Base-by-base conservation (phyloP, 2,329 filamentous ascomycete species). In the Colletotrichum musicola region DNA sequence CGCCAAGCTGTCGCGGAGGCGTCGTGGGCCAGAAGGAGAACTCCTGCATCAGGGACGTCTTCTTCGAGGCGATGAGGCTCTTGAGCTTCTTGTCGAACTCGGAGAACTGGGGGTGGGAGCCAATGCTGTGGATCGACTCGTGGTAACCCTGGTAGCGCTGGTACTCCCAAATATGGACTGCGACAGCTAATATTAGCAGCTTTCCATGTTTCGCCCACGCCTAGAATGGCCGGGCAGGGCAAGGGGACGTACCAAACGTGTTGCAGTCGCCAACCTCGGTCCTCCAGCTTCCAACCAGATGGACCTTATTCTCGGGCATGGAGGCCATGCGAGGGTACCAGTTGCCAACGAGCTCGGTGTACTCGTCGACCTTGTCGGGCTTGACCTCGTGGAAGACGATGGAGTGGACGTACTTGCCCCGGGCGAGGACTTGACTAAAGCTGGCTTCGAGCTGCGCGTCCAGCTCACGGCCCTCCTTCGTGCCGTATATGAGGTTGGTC, bases 81-180 rank as follows among this genome's bases (percentile, higher is more conserved):
- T 94, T 95, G 60, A 99, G 90, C 82, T 95, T 93, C 71, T 84
- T 84, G 78, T 97, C 93, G 77, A 98, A 98, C 10, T 88, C 91
- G 73, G 90, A 83, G 79, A 94, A 98, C 18, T 94, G 94, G 71
- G 93, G 92, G 75, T 97, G 93, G 74, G 87, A 84, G 69, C 93
- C 90, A 73, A 98, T 97, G 74, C 88, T 89, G 83, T 98, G 89
- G 54, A 97, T 87, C 20, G 96, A 98, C 69, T 92, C 90, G 81
- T 99, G 96, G 81, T 98, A 98, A 70, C 96, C 96, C 74, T 95
- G 88, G 82, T 98, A 99, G 75, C 95, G 92, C 81, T 98, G 95
- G 81, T 99, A 99, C 81, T 99, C 96, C 96, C 96, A 99, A 76
- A 99, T 99, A 80, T 99, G 96, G 58, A 99, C 96, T 98, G 75